Evolutionary conservation across 139 green algal species (phyloP), one percentile per base, ranked within the genome.

Genomic region (Tetradesmus obliquus): DNA sequence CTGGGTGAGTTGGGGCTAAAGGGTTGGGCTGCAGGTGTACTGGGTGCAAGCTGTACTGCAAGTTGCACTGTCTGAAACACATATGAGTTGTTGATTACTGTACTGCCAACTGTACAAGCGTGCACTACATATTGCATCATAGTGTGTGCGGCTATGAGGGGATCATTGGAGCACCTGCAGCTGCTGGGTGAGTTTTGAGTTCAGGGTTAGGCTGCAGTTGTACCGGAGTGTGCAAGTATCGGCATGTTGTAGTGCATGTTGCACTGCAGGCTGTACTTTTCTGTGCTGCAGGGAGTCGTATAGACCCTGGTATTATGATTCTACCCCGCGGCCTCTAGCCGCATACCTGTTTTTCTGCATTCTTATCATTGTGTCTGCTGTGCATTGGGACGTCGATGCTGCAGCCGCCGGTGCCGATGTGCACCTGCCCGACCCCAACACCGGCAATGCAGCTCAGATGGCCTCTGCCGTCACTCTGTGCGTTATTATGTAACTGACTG

Each of bases 391-490:
- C 32, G 1, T 9, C 8, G 57, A 7, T 66, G 57, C 57, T 9
- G 85, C 85, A 89, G 85, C 85, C 79, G 85, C 85, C 53, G 85
- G 85, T 66, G 85, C 85, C 55, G 85, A 89, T 20, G 85, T 89
- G 45, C 62, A 89, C 15, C 32, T 89, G 7, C 62, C 85, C n/a
- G 85, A 89, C 32, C 85, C 85, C 45, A 89, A 89, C 85, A 89
- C 85, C 24, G 84, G 84, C 84, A 89, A 89, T 80, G 84, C 84
- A 58, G 84, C 84, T 45, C 32, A 45, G 32, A 15, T 81, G 72
- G 72, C 72, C 22, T 1, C n/a, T n/a, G 72, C 20, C 20, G 4
- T n/a, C 12, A 22, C 72, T 81, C 72, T 76, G 66, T 19, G 17
- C 2, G 2, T 76, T 15, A 76, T n/a, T 19, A 76, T n/a, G 2